phyloP scores from a whole-genome alignment of 2,329 filamentous ascomycete species.

The Fusarium sp. region DNA sequence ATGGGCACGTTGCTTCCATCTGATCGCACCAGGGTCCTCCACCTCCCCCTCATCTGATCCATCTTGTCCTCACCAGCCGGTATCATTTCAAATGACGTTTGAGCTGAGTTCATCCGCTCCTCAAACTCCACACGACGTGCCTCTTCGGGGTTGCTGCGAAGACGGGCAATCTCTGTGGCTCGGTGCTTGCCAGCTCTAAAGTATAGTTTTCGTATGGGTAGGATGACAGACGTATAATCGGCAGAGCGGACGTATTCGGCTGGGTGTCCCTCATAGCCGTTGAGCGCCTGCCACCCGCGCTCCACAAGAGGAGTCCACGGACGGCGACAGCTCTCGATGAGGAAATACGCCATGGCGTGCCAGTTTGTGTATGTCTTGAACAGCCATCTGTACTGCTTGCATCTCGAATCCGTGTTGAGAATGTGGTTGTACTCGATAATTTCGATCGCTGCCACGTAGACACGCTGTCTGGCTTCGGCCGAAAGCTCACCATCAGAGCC shows the following conservation, averaged over 20 bases:
- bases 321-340: constrained; percentile 60
- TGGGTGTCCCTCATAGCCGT: constrained; percentile 52
- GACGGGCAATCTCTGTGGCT: constrained; percentile 61
- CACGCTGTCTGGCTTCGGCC: constrained; percentile 72
- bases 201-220: constrained; percentile 67
- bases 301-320: constrained; percentile 64
- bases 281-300: constrained; percentile 62
- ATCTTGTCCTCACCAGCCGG: constrained; percentile 60
- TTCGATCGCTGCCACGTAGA: constrained; percentile 79
- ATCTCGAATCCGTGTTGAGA: constrained; percentile 69
- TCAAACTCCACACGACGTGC: constrained; percentile 62
- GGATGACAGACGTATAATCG: constrained; percentile 62
- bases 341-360: constrained; percentile 62
- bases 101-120: constrained; percentile 58
- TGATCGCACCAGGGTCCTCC: constrained; percentile 62
- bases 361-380: constrained; percentile 65
- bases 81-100: constrained; percentile 61
- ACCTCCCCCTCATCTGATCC: constrained; percentile 61
- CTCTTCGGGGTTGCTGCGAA: constrained; percentile 61
- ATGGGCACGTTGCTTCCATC: constrained; percentile 40
- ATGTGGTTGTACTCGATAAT: constrained; percentile 77
- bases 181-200: constrained; percentile 64
- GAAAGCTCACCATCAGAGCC: constrained; percentile 68
- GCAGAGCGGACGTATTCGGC: constrained; percentile 58
- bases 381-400: constrained; percentile 61